Percentiles rank a stretch among this genome's conserved stretches.
Conservation (phyloP, 805 yeast genomes). For the Saccharomycopsis capsularis region DNA sequence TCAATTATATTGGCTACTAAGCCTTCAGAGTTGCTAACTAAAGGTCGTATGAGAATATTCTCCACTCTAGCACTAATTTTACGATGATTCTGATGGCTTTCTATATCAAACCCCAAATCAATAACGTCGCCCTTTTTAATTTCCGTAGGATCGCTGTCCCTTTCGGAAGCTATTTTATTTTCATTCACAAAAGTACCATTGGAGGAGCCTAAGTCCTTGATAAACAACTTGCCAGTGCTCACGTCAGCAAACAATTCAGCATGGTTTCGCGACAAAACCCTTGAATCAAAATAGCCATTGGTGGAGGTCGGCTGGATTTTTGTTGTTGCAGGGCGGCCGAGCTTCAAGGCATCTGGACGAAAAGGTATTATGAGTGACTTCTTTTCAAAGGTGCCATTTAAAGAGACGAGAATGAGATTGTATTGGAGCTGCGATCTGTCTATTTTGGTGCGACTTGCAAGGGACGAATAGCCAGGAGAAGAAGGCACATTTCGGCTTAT, state of each 20-base stretch:
- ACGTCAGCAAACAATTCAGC: constrained; percentile 81
- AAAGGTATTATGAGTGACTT: constrained; percentile 76
- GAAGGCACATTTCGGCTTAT: not conserved
- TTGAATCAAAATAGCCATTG: constrained; percentile 90
- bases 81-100: constrained; percentile 52
- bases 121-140: constrained; percentile 75
- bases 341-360: constrained; percentile 72
- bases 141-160: constrained; percentile 45
- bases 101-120: constrained; percentile 91
- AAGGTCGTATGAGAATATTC: constrained; percentile 46
- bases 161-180: constrained; percentile 52
- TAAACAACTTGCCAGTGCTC: constrained; percentile 54
- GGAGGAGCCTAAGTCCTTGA: constrained; percentile 82
- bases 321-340: constrained; percentile 81
- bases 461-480: not conserved
- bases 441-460: constrained; percentile 5
- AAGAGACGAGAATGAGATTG: constrained; percentile 64
- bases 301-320: constrained; percentile 49
- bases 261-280: constrained; percentile 89
- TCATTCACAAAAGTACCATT: constrained; percentile 93
- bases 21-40: constrained; percentile 26
- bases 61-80: constrained; percentile 82
- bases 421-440: constrained; percentile 29
- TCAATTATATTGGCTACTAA: constrained; percentile 20
- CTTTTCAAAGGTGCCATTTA: constrained; percentile 75